Percentiles rank a stretch among this genome's conserved stretches.
These are phyloP conservation scores for Monsonia emarginata DNA, from an alignment of 441 rosid species.

Conservation along the genomic window DNA sequence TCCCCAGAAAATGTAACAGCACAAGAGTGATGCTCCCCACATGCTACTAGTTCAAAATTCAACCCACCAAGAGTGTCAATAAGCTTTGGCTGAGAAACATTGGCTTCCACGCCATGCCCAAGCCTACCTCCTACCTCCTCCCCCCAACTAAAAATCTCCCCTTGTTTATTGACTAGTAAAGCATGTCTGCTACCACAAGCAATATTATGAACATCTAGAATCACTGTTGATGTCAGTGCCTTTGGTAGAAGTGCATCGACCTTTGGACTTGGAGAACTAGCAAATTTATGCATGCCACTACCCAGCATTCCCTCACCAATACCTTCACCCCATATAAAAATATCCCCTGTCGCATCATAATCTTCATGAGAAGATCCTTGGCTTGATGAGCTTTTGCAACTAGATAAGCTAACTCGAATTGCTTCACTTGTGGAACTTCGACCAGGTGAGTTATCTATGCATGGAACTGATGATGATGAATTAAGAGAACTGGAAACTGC, in stretches of 20 bases:
- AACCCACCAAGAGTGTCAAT: conserved; percentile 62
- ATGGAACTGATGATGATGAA: conserved; percentile 72
- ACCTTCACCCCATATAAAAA: conserved; percentile 91
- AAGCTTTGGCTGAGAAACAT: conserved; percentile 76
- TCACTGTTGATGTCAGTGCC: conserved; percentile 80
- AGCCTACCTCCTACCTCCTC: conserved; percentile 94
- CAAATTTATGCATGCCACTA: conserved; percentile 66
- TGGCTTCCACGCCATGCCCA: conserved; percentile 90
- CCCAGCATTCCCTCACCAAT: conserved; percentile 79
- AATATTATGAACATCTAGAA: conserved; percentile 82
- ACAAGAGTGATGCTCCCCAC: conserved; percentile 88
- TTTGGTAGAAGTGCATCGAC: conserved; percentile 75
- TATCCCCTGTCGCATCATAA: conserved; percentile 90
- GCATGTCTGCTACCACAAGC: conserved; percentile 89
- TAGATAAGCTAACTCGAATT: conserved; percentile 84
- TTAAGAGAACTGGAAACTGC: conserved; percentile 65
- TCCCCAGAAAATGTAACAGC: conserved; percentile 97
- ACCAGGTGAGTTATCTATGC: conserved; percentile 70
- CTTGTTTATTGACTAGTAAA: conserved; percentile 83
- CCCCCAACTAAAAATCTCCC: conserved; percentile 88
- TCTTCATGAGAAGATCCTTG: conserved; percentile 99
- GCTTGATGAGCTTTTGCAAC: conserved; percentile 94
- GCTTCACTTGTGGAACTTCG: conserved; percentile 61
- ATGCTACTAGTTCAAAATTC: conserved; percentile 81
- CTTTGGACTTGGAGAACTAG: conserved; percentile 41